A percentile compares a stretch with the other conserved stretches of the same genome.
These are phyloP conservation scores for Phalaenopsis hybrid DNA, from an alignment of 116 monocot genomes.

Conservation along the genomic window DNA sequence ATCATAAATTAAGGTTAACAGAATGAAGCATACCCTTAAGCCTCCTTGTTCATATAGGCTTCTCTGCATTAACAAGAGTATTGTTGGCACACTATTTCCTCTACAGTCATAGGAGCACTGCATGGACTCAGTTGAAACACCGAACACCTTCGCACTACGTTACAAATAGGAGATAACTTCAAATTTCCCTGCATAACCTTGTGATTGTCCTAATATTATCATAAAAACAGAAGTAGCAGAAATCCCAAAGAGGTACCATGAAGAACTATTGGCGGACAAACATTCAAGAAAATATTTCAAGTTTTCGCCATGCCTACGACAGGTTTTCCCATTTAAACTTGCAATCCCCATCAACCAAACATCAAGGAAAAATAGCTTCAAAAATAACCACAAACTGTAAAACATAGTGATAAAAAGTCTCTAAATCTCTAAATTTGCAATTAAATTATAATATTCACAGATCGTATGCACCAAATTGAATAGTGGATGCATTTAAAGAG, in stretches of 20 bases:
- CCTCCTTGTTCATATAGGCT: constrained; percentile 47
- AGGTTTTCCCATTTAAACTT: background rate
- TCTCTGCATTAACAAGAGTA: constrained; percentile 50
- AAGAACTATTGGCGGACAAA: background rate
- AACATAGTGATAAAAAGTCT: background rate
- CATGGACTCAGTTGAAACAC: constrained; percentile 58
- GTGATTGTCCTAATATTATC: background rate
- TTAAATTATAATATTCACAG: background rate
- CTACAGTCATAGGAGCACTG: constrained; percentile 50
- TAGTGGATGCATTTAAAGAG: background rate
- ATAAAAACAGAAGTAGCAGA: background rate
- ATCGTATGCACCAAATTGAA: background rate
- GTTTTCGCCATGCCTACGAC: background rate
- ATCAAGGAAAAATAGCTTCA: background rate
- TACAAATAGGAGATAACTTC: constrained; percentile 1
- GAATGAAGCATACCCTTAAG: constrained; percentile 23
- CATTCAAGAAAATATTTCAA: background rate
- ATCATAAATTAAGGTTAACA: background rate
- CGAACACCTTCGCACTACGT: constrained; percentile 49
- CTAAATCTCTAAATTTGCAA: background rate
- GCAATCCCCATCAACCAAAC: background rate
- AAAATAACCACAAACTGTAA: background rate
- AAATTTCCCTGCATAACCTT: background rate
- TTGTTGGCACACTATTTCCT: constrained; percentile 61
- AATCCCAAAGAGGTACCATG: background rate